phyloP scores from a whole-genome alignment of 2,329 filamentous ascomycete species.

The Sordariomycetes sp. region DNA sequence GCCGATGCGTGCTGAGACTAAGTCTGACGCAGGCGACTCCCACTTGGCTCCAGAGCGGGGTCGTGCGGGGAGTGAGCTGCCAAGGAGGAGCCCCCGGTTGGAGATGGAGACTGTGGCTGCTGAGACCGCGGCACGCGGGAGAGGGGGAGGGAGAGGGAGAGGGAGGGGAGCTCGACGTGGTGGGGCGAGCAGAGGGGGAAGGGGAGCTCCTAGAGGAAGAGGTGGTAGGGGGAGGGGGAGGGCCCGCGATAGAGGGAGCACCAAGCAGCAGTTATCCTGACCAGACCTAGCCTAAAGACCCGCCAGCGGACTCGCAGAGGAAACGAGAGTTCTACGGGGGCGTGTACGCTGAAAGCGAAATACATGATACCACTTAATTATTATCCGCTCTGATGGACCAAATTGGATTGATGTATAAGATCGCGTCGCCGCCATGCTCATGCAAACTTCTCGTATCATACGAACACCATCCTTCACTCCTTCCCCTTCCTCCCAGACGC shows the following conservation, averaged over 20 bases:
- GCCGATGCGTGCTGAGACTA: slow-evolving; percentile 4
- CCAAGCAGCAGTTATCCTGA: not conserved
- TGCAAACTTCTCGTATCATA: not conserved
- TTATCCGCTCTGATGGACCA: not conserved
- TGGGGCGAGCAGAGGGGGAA: not conserved
- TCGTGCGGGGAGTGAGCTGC: not conserved
- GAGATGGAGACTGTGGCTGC: not conserved
- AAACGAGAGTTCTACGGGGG: not conserved
- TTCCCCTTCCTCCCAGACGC: slow-evolving; percentile 21
- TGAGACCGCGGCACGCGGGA: not conserved
- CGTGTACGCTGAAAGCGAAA: not conserved
- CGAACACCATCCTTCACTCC: not conserved
- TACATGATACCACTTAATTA: not conserved
- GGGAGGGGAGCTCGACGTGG: not conserved
- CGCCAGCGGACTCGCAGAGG: not conserved
- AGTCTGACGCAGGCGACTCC: not conserved
- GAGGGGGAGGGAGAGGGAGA: not conserved
- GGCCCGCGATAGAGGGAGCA: not conserved
- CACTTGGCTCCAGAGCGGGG: not conserved
- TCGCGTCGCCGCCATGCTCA: not conserved
- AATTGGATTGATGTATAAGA: not conserved
- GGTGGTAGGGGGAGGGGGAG: not conserved
- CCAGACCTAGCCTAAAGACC: not conserved
- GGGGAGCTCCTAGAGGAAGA: not conserved
- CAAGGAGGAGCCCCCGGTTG: not conserved